Percentiles rank a stretch among this genome's conserved stretches.
These are phyloP conservation scores for Colletotrichum filicis DNA, from an alignment of 2,329 filamentous ascomycete species.

Conservation along the genomic window DNA sequence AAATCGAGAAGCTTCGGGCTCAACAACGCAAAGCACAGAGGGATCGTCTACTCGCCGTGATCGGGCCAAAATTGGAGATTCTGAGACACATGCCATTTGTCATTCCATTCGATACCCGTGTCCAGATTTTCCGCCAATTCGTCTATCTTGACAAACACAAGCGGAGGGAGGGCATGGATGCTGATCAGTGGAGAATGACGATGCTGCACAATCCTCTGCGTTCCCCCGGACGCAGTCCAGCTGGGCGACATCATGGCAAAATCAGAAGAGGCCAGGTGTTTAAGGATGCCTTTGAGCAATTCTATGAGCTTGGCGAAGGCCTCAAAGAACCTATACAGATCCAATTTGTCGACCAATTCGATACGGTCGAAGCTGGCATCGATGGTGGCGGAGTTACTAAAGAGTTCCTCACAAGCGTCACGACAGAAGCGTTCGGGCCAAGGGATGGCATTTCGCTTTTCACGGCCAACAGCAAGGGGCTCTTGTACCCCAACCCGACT, in stretches of 20 bases:
- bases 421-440: conserved; percentile 81
- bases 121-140: conserved; percentile 93
- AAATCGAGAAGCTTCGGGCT: conserved; percentile 70
- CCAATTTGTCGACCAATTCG: conserved; percentile 93
- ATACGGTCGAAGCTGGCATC: conserved; percentile 88
- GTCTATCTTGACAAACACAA: conserved; percentile 84
- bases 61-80: conserved; percentile 89
- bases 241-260: conserved; percentile 76
- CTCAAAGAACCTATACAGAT: conserved; percentile 97
- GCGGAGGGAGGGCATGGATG: conserved; percentile 71
- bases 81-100: conserved; percentile 97
- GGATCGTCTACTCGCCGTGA: conserved; percentile 78
- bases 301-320: conserved; percentile 82
- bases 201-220: conserved; percentile 36
- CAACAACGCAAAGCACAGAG: conserved; percentile 75
- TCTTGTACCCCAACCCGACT: conserved; percentile 89
- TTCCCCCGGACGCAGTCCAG: conserved; percentile 48
- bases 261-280: conserved; percentile 85
- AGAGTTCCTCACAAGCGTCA: conserved; percentile 92
- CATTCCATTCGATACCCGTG: conserved; percentile 90
- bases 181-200: conserved; percentile 45
- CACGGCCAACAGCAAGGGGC: conserved; percentile 83
- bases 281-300: conserved; percentile 85
- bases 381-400: conserved; percentile 98
- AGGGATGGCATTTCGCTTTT: conserved; percentile 71